Conservation (phyloP, 345 rosid genomes). For the Gossypium anomalum region DNA sequence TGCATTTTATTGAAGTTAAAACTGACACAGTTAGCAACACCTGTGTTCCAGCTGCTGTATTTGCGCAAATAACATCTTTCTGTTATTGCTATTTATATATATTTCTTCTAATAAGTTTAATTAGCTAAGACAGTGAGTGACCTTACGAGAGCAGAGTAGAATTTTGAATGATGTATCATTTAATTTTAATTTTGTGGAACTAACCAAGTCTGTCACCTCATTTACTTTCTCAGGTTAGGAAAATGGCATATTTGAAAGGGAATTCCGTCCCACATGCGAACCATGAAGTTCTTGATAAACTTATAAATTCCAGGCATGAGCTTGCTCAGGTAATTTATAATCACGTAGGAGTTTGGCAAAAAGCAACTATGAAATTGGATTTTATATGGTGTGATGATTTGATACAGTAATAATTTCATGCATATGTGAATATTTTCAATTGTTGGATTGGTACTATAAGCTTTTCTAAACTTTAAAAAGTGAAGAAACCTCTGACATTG, state of each 20-base stretch:
- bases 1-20: conserved; percentile 10
- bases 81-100: background rate
- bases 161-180: background rate
- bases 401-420: background rate
- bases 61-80: background rate
- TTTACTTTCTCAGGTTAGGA: conserved; percentile 58
- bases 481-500: background rate
- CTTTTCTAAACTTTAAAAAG: conserved; percentile 5
- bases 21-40: background rate
- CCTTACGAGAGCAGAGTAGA: background rate
- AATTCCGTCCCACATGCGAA: conserved; percentile 76
- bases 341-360: background rate
- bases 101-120: background rate
- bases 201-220: background rate
- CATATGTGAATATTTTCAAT: background rate
- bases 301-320: conserved; percentile 76
- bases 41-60: background rate
- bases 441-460: background rate
- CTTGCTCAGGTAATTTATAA: conserved; percentile 66
- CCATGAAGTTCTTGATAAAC: conserved; percentile 66
- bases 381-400: background rate
- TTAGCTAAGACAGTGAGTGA: background rate
- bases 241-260: conserved; percentile 66
- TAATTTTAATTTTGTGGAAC: background rate
- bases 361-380: background rate